Conservation (phyloP, 257 asterid species). For the Fraxinus quadrangulata region DNA sequence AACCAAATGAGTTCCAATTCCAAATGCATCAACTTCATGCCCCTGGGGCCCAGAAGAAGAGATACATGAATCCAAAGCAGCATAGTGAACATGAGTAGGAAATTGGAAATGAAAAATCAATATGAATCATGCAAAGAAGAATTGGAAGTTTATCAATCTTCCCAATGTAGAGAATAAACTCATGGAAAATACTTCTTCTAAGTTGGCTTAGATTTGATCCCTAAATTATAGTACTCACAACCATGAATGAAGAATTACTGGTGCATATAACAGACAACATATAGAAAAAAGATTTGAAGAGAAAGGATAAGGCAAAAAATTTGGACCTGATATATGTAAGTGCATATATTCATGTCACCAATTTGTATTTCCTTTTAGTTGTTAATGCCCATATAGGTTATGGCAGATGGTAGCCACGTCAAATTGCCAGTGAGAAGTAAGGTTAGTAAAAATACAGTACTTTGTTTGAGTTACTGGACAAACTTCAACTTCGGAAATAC, state of each 20-base stretch:
- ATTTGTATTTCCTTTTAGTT: background rate
- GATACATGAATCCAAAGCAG: slow-evolving; percentile 9
- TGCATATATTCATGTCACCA: background rate
- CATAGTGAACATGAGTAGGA: slow-evolving; percentile 14
- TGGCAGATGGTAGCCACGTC: background rate
- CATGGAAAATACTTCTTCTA: background rate
- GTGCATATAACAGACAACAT: background rate
- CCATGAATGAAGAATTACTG: background rate
- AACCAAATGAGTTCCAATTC: slow-evolving; percentile 67
- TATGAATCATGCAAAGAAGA: slow-evolving; percentile 8
- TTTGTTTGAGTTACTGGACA: background rate
- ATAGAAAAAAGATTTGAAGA: background rate
- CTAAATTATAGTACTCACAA: background rate
- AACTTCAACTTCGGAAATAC: background rate
- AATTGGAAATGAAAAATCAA: background rate
- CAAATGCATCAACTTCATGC: slow-evolving; percentile 65
- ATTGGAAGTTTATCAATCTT: background rate
- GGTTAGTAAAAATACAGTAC: background rate
- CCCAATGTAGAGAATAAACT: background rate
- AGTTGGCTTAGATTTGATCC: background rate
- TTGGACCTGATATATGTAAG: background rate
- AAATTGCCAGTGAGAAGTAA: background rate
- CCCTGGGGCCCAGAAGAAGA: slow-evolving; percentile 41
- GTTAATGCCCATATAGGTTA: background rate
- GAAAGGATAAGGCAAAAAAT: background rate